Conservation (phyloP, 176 grass and related monocot genomes). For the Carex parvula region DNA sequence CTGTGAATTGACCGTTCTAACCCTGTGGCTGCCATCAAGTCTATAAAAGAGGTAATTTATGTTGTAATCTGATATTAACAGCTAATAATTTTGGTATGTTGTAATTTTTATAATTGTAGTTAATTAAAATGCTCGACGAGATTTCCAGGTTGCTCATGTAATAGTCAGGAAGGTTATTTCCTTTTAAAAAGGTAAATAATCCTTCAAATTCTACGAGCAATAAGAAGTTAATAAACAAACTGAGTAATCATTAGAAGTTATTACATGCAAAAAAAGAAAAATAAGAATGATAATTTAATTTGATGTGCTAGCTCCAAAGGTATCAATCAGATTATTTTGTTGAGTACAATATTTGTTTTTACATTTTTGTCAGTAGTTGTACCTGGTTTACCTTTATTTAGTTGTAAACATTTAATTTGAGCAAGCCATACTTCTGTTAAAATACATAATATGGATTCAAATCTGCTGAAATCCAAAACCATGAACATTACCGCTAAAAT, state of each 20-base stretch:
- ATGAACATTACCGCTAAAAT: too few species aligned
- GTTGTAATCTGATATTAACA: background rate
- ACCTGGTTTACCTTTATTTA: too few species aligned
- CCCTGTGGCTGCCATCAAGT: constrained; percentile 36
- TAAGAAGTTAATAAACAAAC: background rate
- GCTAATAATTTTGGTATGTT: background rate
- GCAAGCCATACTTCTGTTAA: background rate
- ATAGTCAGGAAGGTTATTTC: constrained; percentile 41
- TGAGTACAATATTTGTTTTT: too few species aligned
- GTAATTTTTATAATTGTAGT: background rate
- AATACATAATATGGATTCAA: too few species aligned
- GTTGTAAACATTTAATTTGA: background rate
- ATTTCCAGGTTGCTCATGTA: too few species aligned
- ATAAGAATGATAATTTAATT: background rate
- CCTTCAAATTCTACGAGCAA: background rate
- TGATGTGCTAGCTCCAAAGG: background rate
- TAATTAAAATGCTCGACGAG: too few species aligned
- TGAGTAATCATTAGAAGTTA: background rate
- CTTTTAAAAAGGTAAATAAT: constrained; percentile 52
- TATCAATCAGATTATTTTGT: background rate
- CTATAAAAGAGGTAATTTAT: constrained; percentile 28
- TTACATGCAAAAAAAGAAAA: background rate
- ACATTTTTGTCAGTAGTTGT: too few species aligned
- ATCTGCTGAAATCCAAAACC: too few species aligned
- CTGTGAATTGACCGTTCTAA: constrained; percentile 55